Conservation (phyloP, 83 land plant species). For the Isoetes engelmannii region DNA sequence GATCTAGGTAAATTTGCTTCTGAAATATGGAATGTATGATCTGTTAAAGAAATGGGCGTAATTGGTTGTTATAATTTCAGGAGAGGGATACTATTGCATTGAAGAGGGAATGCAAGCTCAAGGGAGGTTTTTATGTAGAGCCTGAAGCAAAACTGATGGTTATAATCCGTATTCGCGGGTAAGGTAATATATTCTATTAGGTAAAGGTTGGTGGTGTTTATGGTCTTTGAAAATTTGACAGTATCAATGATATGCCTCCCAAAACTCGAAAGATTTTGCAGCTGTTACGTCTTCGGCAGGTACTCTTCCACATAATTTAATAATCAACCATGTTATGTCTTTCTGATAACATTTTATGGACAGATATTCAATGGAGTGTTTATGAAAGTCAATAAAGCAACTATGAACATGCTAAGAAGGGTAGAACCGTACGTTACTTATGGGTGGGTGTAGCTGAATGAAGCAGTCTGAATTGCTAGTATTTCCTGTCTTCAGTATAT, state of each 20-base stretch:
- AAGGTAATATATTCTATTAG: not conserved
- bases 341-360: not conserved
- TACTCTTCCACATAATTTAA: not conserved
- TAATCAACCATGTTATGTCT: not conserved
- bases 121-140: constrained; percentile 77
- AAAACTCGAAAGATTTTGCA: constrained; percentile 44
- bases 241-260: constrained; percentile 57
- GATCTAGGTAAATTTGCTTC: not conserved
- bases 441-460: constrained; percentile 36
- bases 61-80: constrained; percentile 16
- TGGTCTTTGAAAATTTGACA: constrained; percentile 6
- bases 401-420: constrained; percentile 38
- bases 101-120: constrained; percentile 69
- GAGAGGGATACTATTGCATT: constrained; percentile 55
- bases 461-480: not conserved
- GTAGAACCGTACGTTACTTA: constrained; percentile 72
- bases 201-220: too few species aligned
- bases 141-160: constrained; percentile 80
- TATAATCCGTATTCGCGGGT: constrained; percentile 79
- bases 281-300: constrained; percentile 36
- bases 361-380: constrained; percentile 60
- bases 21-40: not conserved
- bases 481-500: not conserved
- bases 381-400: constrained; percentile 42
- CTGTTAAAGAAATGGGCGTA: not conserved